Evolutionary conservation across 108 stramenopile genomes (phyloP), one percentile per base, ranked within the genome.

Genomic region (Pseudonitzschia pungens): DNA sequence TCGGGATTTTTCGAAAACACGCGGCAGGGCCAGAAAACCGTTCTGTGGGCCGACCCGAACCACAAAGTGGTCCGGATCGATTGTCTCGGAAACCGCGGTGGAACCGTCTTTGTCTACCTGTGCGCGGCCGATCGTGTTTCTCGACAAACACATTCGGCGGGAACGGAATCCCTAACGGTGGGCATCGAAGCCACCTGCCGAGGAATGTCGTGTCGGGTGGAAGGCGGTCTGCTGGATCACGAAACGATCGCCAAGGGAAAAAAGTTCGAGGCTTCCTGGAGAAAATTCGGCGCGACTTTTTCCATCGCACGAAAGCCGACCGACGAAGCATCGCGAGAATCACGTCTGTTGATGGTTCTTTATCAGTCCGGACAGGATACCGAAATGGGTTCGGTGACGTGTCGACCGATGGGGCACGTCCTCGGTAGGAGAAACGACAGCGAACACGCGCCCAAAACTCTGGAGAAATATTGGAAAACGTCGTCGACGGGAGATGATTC

Each of bases 241-340:
- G 89, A 87, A 70, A 83, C 86, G 6, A 62, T 86, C 22, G 80
- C 86, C 11, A 90, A 90, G 65, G 85, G 85, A 18, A 83, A 88
- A 58, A 87, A 86, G 81, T 90, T 90, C 66, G 73, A 90, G 65
- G 89, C 89, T 12, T 83, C 87, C 2, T 90, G 89, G 89, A 55
- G 89, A 50, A 83, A 84, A 53, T 90, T 81, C 32, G 27, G 72
- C 24, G 22, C 65, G 1, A 44, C 45, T 18, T 82, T 80, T 66
- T 56, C 14, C 24, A 43, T 43, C 12, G 86, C 85, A 55, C 70
- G 26, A 22, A 77, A 82, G 44, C 18, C 45, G 14, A 36, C 36
- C 36, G 45, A 12, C 16, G 54, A 55, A 4, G 10, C 9, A 10
- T 24, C 54, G 54, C 9, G 26, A 2, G 16, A 24, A 55, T 82